Evolutionary conservation across 1,139 yeast genomes (phyloP).

Genomic region (Saccharomyces hybrid): DNA sequence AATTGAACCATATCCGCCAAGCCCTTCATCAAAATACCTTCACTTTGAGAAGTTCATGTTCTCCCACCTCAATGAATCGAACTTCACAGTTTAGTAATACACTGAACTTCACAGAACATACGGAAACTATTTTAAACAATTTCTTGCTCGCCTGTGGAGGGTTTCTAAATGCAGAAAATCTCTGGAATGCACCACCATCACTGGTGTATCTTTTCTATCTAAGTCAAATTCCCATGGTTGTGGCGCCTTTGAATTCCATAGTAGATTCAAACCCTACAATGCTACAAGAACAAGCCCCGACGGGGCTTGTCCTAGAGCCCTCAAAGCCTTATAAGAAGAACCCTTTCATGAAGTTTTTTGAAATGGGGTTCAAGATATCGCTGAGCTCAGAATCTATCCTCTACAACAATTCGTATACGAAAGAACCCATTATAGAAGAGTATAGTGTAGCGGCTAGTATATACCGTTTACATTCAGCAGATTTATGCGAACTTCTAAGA

Average conservation of each 20-base stretch:
- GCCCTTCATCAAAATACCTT: slow-evolving; percentile 10
- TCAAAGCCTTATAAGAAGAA: slow-evolving; percentile 26
- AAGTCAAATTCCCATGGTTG: slow-evolving; percentile 16
- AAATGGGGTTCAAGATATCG: slow-evolving; percentile 53
- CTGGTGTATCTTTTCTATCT: slow-evolving; percentile 13
- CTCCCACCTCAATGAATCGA: slow-evolving; percentile 8
- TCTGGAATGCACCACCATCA: slow-evolving; percentile 13
- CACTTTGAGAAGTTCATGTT: slow-evolving; percentile 12
- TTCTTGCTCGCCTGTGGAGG: slow-evolving; percentile 14
- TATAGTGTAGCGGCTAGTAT: slow-evolving; percentile 62
- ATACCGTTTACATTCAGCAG: slow-evolving; percentile 53
- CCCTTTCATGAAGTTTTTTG: slow-evolving; percentile 50
- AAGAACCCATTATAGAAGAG: slow-evolving; percentile 59
- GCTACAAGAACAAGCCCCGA: background rate
- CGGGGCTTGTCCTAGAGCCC: slow-evolving; percentile 2
- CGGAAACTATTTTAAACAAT: slow-evolving; percentile 15
- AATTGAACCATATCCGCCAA: slow-evolving; percentile 9
- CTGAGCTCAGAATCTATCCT: slow-evolving; percentile 51
- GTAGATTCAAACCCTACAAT: slow-evolving; percentile 1
- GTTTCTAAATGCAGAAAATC: slow-evolving; percentile 13
- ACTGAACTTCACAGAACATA: slow-evolving; percentile 13
- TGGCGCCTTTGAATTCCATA: slow-evolving; percentile 18
- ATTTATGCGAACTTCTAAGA: slow-evolving; percentile 48
- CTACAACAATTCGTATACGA: slow-evolving; percentile 41
- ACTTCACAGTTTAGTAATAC: slow-evolving; percentile 13